Evolutionary conservation across 1,284 basidiomycete species (phyloP).

Genomic region (Neotropicomus parvogracilis): DNA sequence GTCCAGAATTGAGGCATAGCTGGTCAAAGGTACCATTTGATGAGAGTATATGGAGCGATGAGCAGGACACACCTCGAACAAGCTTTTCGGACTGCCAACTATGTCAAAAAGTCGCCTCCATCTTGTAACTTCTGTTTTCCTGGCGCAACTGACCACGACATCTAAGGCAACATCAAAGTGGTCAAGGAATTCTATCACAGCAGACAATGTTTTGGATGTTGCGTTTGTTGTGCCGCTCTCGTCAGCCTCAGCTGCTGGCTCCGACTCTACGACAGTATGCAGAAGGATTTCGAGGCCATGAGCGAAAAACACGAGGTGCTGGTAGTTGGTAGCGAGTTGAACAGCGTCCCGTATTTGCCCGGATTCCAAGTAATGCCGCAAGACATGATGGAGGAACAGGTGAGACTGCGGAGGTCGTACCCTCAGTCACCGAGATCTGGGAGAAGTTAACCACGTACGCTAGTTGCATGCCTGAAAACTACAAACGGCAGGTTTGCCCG

Average conservation of each 20-base stretch:
- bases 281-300: slow-evolving; percentile 94
- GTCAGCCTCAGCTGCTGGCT: slow-evolving; percentile 43
- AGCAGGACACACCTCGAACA: slow-evolving; percentile 74
- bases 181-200: slow-evolving; percentile 88
- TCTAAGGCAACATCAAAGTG: slow-evolving; percentile 89
- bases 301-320: slow-evolving; percentile 86
- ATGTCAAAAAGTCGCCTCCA: slow-evolving; percentile 89
- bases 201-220: slow-evolving; percentile 46
- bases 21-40: slow-evolving; percentile 29
- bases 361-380: slow-evolving; percentile 79
- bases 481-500: slow-evolving; percentile 83
- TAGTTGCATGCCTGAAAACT: slow-evolving; percentile 89
- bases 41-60: background rate
- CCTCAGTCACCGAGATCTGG: slow-evolving; percentile 1
- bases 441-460: slow-evolving; percentile 47
- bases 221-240: slow-evolving; percentile 30
- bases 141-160: slow-evolving; percentile 93
- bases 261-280: slow-evolving; percentile 92
- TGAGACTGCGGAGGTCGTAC: slow-evolving; percentile 62
- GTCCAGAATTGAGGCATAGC: slow-evolving; percentile 73
- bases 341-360: slow-evolving; percentile 78
- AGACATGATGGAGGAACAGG: slow-evolving; percentile 90
- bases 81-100: slow-evolving; percentile 83
- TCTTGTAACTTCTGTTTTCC: slow-evolving; percentile 92
- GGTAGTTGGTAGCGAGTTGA: slow-evolving; percentile 82